Evolutionary conservation across 169 alveolate species (phyloP).

Genomic region (Plasmodium fragile): DNA sequence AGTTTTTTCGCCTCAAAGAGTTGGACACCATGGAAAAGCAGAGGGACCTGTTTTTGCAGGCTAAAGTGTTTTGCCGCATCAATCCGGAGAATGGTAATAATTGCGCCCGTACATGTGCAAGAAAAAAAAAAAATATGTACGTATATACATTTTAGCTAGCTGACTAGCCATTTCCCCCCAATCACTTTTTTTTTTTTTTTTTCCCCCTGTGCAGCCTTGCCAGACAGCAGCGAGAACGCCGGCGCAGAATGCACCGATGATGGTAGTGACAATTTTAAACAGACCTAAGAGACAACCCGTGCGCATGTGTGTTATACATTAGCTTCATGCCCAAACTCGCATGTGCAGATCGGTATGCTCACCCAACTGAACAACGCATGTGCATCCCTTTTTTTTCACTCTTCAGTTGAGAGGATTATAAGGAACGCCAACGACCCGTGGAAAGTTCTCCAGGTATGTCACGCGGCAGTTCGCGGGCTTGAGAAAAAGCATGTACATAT

Average conservation of each 20-base stretch:
- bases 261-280: background rate
- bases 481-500: background rate
- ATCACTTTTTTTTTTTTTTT: background rate
- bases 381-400: background rate
- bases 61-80: slow-evolving; percentile 30
- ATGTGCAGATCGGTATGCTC: background rate
- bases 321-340: background rate
- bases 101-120: background rate
- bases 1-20: slow-evolving; percentile 62
- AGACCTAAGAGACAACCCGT: background rate
- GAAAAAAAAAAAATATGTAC: background rate
- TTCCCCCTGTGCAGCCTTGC: background rate
- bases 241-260: background rate
- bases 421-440: slow-evolving; percentile 51
- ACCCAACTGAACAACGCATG: background rate
- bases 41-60: slow-evolving; percentile 26
- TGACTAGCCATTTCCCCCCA: background rate
- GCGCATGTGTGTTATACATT: background rate
- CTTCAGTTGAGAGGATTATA: slow-evolving; percentile 60
- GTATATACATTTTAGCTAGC: background rate
- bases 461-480: background rate
- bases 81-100: slow-evolving; percentile 29
- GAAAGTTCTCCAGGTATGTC: slow-evolving; percentile 57
- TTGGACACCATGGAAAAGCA: slow-evolving; percentile 68
- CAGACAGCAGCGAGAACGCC: background rate